Percentiles rank a stretch among this genome's conserved stretches.
These are phyloP conservation scores for Trametes polyzona DNA, from an alignment of 1,284 basidiomycete genomes.

Conservation along the genomic window DNA sequence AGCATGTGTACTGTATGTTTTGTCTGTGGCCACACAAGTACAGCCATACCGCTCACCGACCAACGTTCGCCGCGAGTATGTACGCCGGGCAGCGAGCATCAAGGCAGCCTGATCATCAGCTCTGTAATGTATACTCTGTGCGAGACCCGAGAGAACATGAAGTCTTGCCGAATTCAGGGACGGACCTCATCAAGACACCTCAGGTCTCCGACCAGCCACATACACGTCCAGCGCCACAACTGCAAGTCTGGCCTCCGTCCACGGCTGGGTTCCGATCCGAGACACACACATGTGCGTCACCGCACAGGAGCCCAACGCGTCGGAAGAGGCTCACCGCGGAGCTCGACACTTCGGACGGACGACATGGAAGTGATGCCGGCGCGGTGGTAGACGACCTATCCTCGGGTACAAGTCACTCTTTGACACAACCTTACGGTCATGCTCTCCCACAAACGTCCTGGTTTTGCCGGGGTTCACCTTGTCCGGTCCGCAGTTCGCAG, in stretches of 20 bases:
- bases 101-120: neutral
- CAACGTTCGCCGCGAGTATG: constrained; percentile 15
- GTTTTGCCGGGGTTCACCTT: neutral
- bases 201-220: neutral
- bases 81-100: neutral
- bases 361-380: neutral
- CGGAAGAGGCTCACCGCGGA: neutral
- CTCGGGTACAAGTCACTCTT: neutral
- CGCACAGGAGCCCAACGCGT: neutral
- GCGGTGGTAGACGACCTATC: neutral
- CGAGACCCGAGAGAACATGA: neutral
- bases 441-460: neutral
- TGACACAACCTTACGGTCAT: constrained; percentile 3
- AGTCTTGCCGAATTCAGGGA: constrained; percentile 6
- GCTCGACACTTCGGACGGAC: neutral
- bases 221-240: neutral
- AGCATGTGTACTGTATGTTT: neutral
- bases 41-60: constrained; percentile 4
- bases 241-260: neutral
- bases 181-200: constrained; percentile 6
- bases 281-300: constrained; percentile 9
- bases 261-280: neutral
- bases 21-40: neutral
- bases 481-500: neutral
- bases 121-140: neutral